These are phyloP conservation scores for Aspergillus steynii DNA, from an alignment of 495 filamentous ascomycete genomes.

Conservation along the genomic window DNA sequence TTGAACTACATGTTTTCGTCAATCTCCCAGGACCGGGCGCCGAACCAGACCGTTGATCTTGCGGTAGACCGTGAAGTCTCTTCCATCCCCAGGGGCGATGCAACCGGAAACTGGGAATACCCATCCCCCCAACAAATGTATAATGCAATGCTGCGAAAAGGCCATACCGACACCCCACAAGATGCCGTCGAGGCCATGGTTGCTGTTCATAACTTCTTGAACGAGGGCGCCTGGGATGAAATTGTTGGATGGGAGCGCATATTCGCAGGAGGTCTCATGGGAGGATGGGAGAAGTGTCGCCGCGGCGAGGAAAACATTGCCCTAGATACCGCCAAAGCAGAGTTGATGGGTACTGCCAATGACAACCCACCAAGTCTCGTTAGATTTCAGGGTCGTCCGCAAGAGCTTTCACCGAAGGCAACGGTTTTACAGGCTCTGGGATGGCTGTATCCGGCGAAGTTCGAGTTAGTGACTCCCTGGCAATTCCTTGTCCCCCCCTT, in stretches of 20 bases:
- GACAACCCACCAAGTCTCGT: conserved; percentile 65
- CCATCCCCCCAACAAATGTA: conserved; percentile 99
- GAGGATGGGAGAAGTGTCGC: conserved; percentile 74
- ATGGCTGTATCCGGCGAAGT: conserved; percentile 74
- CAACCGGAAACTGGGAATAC: conserved; percentile 87
- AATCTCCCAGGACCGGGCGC: conserved; percentile 74
- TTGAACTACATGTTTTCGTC: conserved; percentile 94
- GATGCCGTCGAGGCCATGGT: conserved; percentile 98
- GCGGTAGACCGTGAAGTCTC: conserved; percentile 77
- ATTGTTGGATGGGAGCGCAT: conserved; percentile 89
- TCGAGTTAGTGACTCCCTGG: conserved; percentile 54
- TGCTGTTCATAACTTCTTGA: conserved; percentile 94
- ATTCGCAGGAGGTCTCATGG: conserved; percentile 68
- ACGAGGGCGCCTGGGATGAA: conserved; percentile 95
- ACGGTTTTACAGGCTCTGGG: conserved; percentile 75
- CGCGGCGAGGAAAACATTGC: conserved; percentile 67
- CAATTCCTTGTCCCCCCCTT: conserved; percentile 14
- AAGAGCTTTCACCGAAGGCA: conserved; percentile 89
- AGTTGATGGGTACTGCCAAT: conserved; percentile 39
- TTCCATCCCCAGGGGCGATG: conserved; percentile 80
- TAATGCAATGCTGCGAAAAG: conserved; percentile 94
- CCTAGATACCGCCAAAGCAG: conserved; percentile 39
- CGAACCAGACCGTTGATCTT: conserved; percentile 69
- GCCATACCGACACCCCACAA: conserved; percentile 88
- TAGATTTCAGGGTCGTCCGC: conserved; percentile 82